These are phyloP conservation scores for Rhododendron mucronatum DNA, from an alignment of 148 eudicot species.

Conservation along the genomic window DNA sequence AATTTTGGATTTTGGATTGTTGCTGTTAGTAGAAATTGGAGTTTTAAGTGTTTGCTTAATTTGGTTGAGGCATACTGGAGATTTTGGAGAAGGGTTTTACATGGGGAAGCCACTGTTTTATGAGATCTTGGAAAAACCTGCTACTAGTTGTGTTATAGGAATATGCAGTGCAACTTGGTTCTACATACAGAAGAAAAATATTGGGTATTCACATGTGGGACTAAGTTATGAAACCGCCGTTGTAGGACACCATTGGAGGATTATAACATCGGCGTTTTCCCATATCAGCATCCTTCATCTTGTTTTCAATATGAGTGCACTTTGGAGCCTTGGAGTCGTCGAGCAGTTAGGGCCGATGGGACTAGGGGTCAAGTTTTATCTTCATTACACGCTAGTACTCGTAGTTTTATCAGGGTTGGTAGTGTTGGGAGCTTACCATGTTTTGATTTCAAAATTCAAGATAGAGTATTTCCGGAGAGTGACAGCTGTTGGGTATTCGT, in stretches of 20 bases:
- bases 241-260: constrained; percentile 92
- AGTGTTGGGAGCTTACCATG: constrained; percentile 61
- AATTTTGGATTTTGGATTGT: not conserved
- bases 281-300: constrained; percentile 87
- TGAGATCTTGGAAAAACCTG: constrained; percentile 89
- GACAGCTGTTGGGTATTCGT: constrained; percentile 95
- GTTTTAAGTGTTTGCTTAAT: not conserved
- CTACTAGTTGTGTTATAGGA: constrained; percentile 74
- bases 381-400: constrained; percentile 72
- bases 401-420: constrained; percentile 63
- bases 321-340: constrained; percentile 95
- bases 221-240: constrained; percentile 75
- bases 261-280: constrained; percentile 83
- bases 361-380: constrained; percentile 66
- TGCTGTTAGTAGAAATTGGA: not conserved
- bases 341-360: constrained; percentile 69
- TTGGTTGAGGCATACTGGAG: not conserved
- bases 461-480: constrained; percentile 78
- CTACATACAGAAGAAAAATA: constrained; percentile 74
- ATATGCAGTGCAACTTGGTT: constrained; percentile 77
- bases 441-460: constrained; percentile 59
- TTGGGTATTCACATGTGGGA: constrained; percentile 80
- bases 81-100: constrained; percentile 5
- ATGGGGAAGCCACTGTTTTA: constrained; percentile 88
- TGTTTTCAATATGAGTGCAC: constrained; percentile 95